A percentile compares a stretch with the other conserved stretches of the same genome.
phyloP scores from a whole-genome alignment of 1,139 yeast genomes.

The Insectozyma bohioensis region DNA sequence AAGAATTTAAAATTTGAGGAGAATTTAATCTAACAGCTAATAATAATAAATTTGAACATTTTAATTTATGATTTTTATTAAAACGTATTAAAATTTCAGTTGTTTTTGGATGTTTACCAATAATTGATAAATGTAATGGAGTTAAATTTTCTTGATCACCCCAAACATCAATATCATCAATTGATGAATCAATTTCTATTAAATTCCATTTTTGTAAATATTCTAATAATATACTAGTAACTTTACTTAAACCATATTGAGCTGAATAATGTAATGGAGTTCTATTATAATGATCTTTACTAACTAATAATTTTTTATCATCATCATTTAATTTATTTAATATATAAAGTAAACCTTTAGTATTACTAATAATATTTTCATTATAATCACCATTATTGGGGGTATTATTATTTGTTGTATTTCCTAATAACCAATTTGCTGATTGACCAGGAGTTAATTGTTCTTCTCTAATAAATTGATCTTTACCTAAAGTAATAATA shows the following conservation, averaged over 20 bases:
- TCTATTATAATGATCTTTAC: slow-evolving; percentile 72
- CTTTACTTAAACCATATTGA: slow-evolving; percentile 76
- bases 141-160: slow-evolving; percentile 81
- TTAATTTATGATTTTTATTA: slow-evolving; percentile 34
- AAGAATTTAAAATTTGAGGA: slow-evolving; percentile 51
- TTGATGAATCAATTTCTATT: slow-evolving; percentile 42
- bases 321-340: slow-evolving; percentile 25
- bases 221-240: slow-evolving; percentile 56
- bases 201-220: slow-evolving; percentile 34
- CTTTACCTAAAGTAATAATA: slow-evolving; percentile 73
- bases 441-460: slow-evolving; percentile 38
- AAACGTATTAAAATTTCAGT: slow-evolving; percentile 56
- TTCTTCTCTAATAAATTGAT: slow-evolving; percentile 27
- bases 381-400: slow-evolving; percentile 68
- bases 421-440: slow-evolving; percentile 24
- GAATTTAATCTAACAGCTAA: slow-evolving; percentile 74
- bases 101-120: slow-evolving; percentile 82
- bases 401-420: too few relatives aligned
- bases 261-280: slow-evolving; percentile 92
- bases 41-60: slow-evolving; percentile 54
- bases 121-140: slow-evolving; percentile 80
- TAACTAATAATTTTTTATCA: slow-evolving; percentile 53
- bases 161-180: slow-evolving; percentile 66
- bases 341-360: slow-evolving; percentile 24
- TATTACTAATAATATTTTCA: slow-evolving; percentile 21